A percentile compares a stretch with the other conserved stretches of the same genome.
phyloP scores from a whole-genome alignment of 805 yeast species.

The Scheffersomyces ergatensis region DNA sequence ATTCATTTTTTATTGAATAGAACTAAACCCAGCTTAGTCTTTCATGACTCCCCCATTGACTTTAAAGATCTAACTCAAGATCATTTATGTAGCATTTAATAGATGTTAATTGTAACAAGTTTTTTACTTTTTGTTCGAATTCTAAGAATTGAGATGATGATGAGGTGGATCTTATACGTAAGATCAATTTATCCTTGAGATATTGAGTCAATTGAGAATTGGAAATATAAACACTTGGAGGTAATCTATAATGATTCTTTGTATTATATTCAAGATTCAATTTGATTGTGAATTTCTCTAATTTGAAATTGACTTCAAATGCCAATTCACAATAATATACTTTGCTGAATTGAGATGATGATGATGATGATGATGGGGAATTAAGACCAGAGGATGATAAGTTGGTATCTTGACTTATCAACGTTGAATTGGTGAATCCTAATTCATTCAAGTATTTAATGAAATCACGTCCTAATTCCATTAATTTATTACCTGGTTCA shows the following conservation, averaged over 20 bases:
- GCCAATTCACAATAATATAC: constrained; percentile 10
- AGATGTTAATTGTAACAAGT: constrained; percentile 7
- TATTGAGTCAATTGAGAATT: constrained; percentile 11
- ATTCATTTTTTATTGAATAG: no score
- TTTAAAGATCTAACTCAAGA: constrained; percentile 8
- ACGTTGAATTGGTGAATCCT: constrained; percentile 5
- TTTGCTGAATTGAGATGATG: background rate
- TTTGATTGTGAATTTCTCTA: constrained; percentile 5
- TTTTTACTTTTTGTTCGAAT: constrained; percentile 10
- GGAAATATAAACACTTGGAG: constrained; percentile 7
- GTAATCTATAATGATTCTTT: constrained; percentile 2
- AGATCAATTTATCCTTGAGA: constrained; percentile 11
- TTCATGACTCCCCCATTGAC: background rate
- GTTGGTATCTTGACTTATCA: background rate
- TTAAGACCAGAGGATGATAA: background rate
- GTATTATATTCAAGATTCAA: constrained; percentile 7
- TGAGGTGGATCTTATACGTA: background rate
- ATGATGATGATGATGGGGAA: background rate
- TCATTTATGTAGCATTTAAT: constrained; percentile 12
- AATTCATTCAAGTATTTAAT: constrained; percentile 8
- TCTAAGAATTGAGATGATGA: background rate
- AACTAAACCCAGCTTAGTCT: no score
- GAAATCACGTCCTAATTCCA: constrained; percentile 8
- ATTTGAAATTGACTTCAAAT: constrained; percentile 4
- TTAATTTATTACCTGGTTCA: background rate